Conservation (phyloP, 106 monocot genomes). For the Narthecium ossifragum region DNA sequence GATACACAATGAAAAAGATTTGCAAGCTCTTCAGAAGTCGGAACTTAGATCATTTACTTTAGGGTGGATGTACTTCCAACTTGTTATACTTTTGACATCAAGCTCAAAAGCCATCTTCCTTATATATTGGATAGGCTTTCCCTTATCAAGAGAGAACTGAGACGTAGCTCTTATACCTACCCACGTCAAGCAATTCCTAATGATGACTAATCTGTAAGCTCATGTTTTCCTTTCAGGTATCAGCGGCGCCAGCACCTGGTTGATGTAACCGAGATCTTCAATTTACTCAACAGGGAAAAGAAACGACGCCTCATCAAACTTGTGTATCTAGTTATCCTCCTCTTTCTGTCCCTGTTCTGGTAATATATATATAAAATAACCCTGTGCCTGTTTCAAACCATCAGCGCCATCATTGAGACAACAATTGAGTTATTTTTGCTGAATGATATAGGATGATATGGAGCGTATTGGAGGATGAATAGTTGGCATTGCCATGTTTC, state of each 20-base stretch:
- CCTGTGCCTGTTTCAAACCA: not conserved
- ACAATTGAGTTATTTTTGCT: not conserved
- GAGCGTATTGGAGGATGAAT: conserved; percentile 44
- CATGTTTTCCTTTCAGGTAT: conserved; percentile 43
- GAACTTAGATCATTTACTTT: too few species aligned
- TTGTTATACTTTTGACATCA: too few species aligned
- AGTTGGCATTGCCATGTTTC: conserved; percentile 1
- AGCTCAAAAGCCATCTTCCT: too few species aligned
- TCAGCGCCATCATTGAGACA: too few species aligned
- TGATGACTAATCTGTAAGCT: too few species aligned
- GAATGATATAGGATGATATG: conserved; percentile 31
- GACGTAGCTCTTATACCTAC: too few species aligned
- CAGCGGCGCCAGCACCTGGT: conserved; percentile 50
- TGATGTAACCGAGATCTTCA: conserved; percentile 97
- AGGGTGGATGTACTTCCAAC: too few species aligned
- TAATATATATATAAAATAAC: conserved; percentile 10
- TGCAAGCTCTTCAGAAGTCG: too few species aligned
- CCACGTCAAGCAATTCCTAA: too few species aligned
- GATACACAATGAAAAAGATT: too few species aligned
- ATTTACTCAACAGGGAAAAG: conserved; percentile 67
- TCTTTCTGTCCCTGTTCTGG: conserved; percentile 81
- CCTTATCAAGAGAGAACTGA: too few species aligned
- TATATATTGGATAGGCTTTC: too few species aligned
- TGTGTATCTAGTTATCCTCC: conserved; percentile 50
- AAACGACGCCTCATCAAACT: conserved; percentile 79